phyloP scores from a whole-genome alignment of 345 rosid species.

The Populus alba region DNA sequence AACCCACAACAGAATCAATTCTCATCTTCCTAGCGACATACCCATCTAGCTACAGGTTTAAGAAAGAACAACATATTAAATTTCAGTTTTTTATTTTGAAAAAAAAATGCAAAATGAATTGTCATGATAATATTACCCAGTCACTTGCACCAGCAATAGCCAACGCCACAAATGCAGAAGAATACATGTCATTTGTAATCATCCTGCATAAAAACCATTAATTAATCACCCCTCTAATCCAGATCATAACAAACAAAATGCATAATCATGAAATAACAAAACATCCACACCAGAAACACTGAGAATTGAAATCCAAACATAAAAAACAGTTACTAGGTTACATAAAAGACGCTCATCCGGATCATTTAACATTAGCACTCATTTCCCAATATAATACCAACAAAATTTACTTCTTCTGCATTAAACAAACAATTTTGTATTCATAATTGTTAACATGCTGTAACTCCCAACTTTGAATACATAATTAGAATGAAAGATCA shows the following conservation, averaged over 20 bases:
- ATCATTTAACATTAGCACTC: too few species aligned
- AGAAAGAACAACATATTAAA: neutral
- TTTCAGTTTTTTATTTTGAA: neutral
- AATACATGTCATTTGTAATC: conserved; percentile 77
- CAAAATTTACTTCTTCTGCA: too few species aligned
- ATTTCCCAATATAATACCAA: too few species aligned
- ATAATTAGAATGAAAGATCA: too few species aligned
- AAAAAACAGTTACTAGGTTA: too few species aligned
- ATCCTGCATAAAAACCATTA: conserved; percentile 47
- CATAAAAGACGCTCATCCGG: too few species aligned
- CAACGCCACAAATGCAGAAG: conserved; percentile 63
- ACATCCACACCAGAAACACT: too few species aligned
- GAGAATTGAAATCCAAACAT: too few species aligned
- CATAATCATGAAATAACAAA: neutral
- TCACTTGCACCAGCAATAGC: conserved; percentile 83
- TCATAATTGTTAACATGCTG: too few species aligned
- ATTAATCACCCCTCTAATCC: neutral
- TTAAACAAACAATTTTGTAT: too few species aligned
- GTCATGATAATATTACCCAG: conserved; percentile 52
- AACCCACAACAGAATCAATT: conserved; percentile 88
- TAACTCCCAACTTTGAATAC: too few species aligned
- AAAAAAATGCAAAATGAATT: neutral
- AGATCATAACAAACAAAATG: neutral
- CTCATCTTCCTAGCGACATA: conserved; percentile 86
- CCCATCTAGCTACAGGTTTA: conserved; percentile 73